Conservation (phyloP, 2,329 filamentous ascomycete species). For the Apiospora malaysiana region DNA sequence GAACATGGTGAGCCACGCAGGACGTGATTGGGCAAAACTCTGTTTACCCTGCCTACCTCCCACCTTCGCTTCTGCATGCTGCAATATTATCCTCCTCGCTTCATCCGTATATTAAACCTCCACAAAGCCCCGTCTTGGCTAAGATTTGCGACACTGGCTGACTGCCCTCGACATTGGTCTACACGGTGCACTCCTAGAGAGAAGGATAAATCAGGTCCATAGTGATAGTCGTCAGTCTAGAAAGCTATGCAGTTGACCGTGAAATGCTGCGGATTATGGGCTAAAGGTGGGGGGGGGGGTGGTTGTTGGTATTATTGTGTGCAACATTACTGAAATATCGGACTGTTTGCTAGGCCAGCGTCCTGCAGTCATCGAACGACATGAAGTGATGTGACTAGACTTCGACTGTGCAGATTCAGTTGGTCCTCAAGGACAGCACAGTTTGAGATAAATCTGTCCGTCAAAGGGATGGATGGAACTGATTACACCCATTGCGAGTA, state of each 20-base stretch:
- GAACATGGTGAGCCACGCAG: not conserved
- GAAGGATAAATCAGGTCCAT: not conserved
- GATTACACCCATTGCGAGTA: not conserved
- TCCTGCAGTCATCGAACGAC: not conserved
- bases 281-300: no score
- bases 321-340: not conserved
- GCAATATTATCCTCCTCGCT: slow-evolving; percentile 10
- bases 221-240: not conserved
- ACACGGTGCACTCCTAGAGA: not conserved
- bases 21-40: not conserved
- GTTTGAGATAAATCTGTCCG: not conserved
- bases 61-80: slow-evolving; percentile 11
- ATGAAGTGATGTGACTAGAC: not conserved
- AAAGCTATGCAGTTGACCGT: not conserved
- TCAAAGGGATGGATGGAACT: not conserved
- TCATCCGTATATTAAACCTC: slow-evolving; percentile 16
- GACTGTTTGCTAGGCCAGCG: not conserved
- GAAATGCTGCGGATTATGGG: not conserved
- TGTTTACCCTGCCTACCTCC: not conserved
- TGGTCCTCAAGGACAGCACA: not conserved
- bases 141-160: not conserved
- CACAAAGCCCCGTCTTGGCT: slow-evolving; percentile 9
- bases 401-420: not conserved
- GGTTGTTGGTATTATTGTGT: not conserved
- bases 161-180: not conserved